A percentile compares a stretch with the other conserved stretches of the same genome.
These are phyloP conservation scores for Orobanche coerulescens DNA, from an alignment of 257 asterid genomes.

Conservation along the genomic window DNA sequence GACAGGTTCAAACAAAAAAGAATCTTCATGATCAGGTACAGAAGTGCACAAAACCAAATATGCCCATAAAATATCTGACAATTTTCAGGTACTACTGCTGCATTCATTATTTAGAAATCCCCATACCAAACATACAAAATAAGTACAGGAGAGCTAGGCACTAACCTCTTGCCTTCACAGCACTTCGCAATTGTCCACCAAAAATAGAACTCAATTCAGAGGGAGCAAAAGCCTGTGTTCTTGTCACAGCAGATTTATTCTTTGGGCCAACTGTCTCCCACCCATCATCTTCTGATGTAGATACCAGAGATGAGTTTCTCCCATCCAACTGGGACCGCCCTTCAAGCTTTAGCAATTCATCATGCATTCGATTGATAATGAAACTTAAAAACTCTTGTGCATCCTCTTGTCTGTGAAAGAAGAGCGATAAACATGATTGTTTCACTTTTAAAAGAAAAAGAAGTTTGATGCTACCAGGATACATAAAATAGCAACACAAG, in stretches of 20 bases:
- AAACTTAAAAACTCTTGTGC: constrained; percentile 89
- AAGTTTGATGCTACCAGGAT: not conserved
- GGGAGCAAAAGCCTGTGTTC: constrained; percentile 68
- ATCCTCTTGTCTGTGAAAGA: constrained; percentile 77
- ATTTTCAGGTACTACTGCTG: constrained; percentile 1
- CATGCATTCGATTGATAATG: constrained; percentile 88
- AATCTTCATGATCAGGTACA: not conserved
- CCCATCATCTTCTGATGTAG: constrained; percentile 77
- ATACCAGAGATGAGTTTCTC: constrained; percentile 48
- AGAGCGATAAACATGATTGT: not conserved
- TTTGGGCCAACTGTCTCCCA: constrained; percentile 99
- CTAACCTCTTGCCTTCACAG: constrained; percentile 73
- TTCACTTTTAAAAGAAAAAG: constrained; percentile 7
- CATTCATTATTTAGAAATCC: constrained; percentile 5
- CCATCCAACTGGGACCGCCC: constrained; percentile 55
- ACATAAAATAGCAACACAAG: not conserved
- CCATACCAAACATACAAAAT: not conserved
- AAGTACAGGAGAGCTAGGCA: constrained; percentile 9
- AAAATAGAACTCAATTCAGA: constrained; percentile 74
- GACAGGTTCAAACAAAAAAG: not conserved
- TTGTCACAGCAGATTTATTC: constrained; percentile 91
- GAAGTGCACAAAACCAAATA: not conserved
- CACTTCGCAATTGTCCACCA: constrained; percentile 79
- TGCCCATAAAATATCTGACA: not conserved
- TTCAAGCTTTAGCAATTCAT: constrained; percentile 73